A percentile compares a stretch with the other conserved stretches of the same genome.
These are phyloP conservation scores for Dryas integrifolia DNA, from an alignment of 331 rosid genomes.

Conservation along the genomic window DNA sequence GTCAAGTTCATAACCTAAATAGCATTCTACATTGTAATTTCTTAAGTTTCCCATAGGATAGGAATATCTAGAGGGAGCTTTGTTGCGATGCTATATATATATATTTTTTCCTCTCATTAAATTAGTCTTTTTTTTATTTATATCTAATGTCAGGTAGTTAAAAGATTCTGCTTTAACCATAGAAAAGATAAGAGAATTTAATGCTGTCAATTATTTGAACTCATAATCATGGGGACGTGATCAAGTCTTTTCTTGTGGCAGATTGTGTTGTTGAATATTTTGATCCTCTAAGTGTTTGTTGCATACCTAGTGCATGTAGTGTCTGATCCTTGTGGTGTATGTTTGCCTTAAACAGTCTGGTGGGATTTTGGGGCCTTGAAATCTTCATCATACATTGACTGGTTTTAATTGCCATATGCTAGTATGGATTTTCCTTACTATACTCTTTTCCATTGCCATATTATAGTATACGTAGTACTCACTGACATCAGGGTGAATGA, in stretches of 20 bases:
- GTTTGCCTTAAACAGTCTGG: not conserved
- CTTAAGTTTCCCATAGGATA: not conserved
- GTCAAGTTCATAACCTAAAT: not conserved
- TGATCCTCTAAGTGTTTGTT: not conserved
- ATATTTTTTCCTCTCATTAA: not conserved
- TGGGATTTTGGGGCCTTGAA: not conserved
- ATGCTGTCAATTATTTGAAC: not conserved
- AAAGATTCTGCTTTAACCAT: not conserved
- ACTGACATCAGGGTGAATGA: not conserved
- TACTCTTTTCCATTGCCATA: not conserved
- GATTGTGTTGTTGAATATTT: not conserved
- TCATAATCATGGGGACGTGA: not conserved
- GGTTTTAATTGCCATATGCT: too few species aligned
- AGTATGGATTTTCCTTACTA: too few species aligned
- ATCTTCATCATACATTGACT: not conserved
- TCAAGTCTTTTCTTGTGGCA: not conserved
- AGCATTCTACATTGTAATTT: not conserved
- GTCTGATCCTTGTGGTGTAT: not conserved
- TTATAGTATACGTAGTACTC: not conserved
- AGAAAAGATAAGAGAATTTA: not conserved
- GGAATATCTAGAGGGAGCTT: not conserved
- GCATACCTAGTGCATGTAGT: not conserved
- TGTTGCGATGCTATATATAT: not conserved
- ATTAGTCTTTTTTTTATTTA: not conserved
- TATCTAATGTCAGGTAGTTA: not conserved